Percentiles rank a stretch among this genome's conserved stretches.
These are phyloP conservation scores for Trichophyton rubrum DNA, from an alignment of 2,329 filamentous ascomycete genomes.

Conservation along the genomic window DNA sequence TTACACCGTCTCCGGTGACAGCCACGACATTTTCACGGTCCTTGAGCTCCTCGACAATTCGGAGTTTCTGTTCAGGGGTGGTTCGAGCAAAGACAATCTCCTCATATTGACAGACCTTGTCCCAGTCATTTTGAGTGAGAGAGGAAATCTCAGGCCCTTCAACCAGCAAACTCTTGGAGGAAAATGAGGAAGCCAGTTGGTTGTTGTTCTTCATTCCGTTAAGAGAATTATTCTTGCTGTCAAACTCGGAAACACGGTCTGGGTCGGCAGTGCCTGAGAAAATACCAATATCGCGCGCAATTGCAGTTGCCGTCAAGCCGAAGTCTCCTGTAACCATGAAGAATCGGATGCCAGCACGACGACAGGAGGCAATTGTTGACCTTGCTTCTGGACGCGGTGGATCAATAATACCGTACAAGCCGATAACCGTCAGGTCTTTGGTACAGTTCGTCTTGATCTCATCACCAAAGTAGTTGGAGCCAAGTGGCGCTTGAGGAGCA, in stretches of 20 bases:
- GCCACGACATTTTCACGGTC: conserved; percentile 45
- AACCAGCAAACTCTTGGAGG: conserved; percentile 45
- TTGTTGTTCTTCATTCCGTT: conserved; percentile 2
- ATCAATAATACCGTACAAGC: conserved; percentile 48
- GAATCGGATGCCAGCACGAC: conserved; percentile 1
- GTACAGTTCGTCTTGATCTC: conserved; percentile 42
- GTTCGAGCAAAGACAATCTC: conserved; percentile 68
- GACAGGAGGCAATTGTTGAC: not conserved
- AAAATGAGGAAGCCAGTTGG: conserved; percentile 15
- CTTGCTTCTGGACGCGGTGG: conserved; percentile 54
- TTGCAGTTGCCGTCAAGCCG: conserved; percentile 59
- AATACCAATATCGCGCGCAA: conserved; percentile 60
- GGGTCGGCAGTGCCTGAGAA: conserved; percentile 57
- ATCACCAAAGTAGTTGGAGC: conserved; percentile 41
- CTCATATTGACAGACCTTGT: conserved; percentile 49
- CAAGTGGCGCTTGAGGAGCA: conserved; percentile 37
- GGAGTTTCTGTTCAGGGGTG: conserved; percentile 66
- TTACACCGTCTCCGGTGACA: conserved; percentile 39
- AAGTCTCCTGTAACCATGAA: conserved; percentile 60
- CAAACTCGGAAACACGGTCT: conserved; percentile 38
- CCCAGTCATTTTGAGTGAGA: conserved; percentile 58
- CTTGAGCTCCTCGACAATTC: conserved; percentile 66
- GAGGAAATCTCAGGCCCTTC: conserved; percentile 53
- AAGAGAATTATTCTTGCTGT: conserved; percentile 38
- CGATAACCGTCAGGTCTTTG: conserved; percentile 40